These are phyloP conservation scores for Populus simonii DNA, from an alignment of 345 rosid genomes.

Conservation along the genomic window DNA sequence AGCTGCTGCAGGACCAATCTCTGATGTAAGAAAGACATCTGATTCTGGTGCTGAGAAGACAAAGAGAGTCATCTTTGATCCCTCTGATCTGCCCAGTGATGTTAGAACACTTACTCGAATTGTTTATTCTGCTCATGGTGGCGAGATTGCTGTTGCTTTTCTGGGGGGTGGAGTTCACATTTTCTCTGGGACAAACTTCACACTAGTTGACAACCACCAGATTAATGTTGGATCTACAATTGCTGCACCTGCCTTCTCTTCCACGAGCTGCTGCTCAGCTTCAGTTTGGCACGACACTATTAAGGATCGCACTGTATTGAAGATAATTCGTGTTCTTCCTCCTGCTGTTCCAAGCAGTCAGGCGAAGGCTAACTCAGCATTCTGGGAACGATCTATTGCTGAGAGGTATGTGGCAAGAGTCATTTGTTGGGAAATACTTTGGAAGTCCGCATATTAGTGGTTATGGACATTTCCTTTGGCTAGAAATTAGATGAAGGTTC, in stretches of 20 bases:
- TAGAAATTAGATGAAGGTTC: not conserved
- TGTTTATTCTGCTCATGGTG: conserved; percentile 98
- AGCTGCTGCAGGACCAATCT: conserved; percentile 47
- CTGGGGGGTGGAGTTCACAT: conserved; percentile 95
- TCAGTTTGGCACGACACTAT: conserved; percentile 92
- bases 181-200: conserved; percentile 92
- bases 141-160: conserved; percentile 95
- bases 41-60: conserved; percentile 57
- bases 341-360: conserved; percentile 83
- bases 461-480: not conserved
- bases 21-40: conserved; percentile 50
- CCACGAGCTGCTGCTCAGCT: conserved; percentile 98
- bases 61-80: conserved; percentile 81
- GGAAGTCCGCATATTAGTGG: not conserved
- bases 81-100: conserved; percentile 97
- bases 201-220: conserved; percentile 89
- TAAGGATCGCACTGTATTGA: conserved; percentile 81
- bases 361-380: conserved; percentile 67
- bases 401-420: conserved; percentile 61
- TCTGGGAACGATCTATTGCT: conserved; percentile 98
- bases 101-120: conserved; percentile 89
- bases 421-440: not conserved
- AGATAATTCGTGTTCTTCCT: conserved; percentile 94
- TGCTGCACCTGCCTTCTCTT: conserved; percentile 97
- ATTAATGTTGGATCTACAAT: conserved; percentile 93